Conservation (phyloP, 129 eudicot genomes). For the Flaveria ramosissima region DNA sequence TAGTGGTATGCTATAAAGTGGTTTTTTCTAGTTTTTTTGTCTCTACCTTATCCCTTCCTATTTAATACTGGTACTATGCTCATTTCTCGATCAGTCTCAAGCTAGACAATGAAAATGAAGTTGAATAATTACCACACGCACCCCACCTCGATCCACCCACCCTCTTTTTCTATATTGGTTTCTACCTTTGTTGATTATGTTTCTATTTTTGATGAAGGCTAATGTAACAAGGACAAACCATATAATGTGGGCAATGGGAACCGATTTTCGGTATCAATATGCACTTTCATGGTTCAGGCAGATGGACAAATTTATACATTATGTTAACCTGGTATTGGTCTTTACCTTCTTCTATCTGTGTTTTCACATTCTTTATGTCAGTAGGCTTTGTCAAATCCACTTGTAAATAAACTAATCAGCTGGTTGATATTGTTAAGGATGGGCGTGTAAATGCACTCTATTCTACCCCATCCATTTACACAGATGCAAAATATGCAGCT, state of each 20-base stretch:
- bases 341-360: conserved; percentile 7
- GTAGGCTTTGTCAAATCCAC: conserved; percentile 1
- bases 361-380: conserved; percentile 1
- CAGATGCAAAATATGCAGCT: conserved; percentile 63
- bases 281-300: conserved; percentile 98
- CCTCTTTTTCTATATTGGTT: background rate
- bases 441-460: conserved; percentile 72
- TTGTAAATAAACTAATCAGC: conserved; percentile 14
- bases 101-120: no score
- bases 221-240: conserved; percentile 96
- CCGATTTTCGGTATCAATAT: conserved; percentile 94
- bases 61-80: no score
- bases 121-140: no score
- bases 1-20: background rate
- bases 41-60: no score
- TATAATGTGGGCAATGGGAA: conserved; percentile 98
- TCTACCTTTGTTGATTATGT: background rate
- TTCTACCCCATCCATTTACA: conserved; percentile 65
- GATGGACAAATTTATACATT: conserved; percentile 94
- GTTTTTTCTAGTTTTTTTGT: no score
- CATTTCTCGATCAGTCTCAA: no score
- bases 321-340: conserved; percentile 76
- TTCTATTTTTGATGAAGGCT: conserved; percentile 50
- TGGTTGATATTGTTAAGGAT: conserved; percentile 39
- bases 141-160: no score